These are phyloP conservation scores for Neonectria punicea DNA, from an alignment of 2,329 filamentous ascomycete genomes.

Conservation along the genomic window DNA sequence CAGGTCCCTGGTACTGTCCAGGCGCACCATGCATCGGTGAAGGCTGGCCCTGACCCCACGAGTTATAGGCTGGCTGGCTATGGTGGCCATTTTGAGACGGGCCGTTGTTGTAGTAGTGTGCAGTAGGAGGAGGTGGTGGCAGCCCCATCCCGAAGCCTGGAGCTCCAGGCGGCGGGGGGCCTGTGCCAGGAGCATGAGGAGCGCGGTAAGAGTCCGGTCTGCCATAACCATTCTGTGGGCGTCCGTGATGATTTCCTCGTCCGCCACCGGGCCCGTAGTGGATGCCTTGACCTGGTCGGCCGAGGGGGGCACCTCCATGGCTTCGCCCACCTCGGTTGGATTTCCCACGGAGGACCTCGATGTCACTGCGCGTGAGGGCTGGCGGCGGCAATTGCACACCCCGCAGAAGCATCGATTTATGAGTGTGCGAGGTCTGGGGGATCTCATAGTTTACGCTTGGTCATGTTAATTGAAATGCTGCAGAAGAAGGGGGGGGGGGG, in stretches of 20 bases:
- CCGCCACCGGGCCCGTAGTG: slow-evolving; percentile 44
- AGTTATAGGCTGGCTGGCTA: slow-evolving; percentile 35
- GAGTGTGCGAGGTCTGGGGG: slow-evolving; percentile 75
- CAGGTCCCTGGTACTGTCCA: slow-evolving; percentile 33
- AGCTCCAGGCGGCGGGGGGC: slow-evolving; percentile 47
- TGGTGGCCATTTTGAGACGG: slow-evolving; percentile 28
- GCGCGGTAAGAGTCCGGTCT: slow-evolving; percentile 29
- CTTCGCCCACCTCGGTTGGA: slow-evolving; percentile 60
- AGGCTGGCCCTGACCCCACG: slow-evolving; percentile 28
- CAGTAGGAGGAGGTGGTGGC: slow-evolving; percentile 46
- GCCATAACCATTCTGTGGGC: slow-evolving; percentile 37
- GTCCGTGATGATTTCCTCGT: slow-evolving; percentile 33
- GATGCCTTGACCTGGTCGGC: slow-evolving; percentile 41
- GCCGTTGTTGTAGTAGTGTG: slow-evolving; percentile 38
- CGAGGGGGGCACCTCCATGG: slow-evolving; percentile 42
- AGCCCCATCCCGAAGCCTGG: slow-evolving; percentile 49
- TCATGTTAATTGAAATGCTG: slow-evolving; percentile 43
- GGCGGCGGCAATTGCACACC: slow-evolving; percentile 80
- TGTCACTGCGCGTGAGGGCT: slow-evolving; percentile 79
- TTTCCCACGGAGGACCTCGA: slow-evolving; percentile 76
- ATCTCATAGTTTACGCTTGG: slow-evolving; percentile 85
- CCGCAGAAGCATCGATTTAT: slow-evolving; percentile 94
- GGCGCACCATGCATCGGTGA: slow-evolving; percentile 26
- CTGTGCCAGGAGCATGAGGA: slow-evolving; percentile 27
- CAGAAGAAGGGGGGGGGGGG: neutral